phyloP scores from a whole-genome alignment of 2,329 filamentous ascomycete species.

The Domatiomyces catenatus region DNA sequence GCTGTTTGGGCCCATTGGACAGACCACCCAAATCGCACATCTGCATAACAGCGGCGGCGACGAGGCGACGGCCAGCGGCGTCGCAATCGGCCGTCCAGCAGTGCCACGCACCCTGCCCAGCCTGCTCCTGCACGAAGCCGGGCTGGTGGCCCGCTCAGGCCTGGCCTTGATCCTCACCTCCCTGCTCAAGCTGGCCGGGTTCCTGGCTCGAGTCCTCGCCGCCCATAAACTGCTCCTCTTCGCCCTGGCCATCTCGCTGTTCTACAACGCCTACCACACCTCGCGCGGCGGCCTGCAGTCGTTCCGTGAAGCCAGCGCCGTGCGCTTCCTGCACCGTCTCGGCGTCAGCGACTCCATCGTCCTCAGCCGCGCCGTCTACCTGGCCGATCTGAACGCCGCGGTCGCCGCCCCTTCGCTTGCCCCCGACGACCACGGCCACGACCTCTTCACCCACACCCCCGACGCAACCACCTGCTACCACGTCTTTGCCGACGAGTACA shows the following conservation, averaged over 20 bases:
- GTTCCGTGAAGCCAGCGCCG: conserved; percentile 73
- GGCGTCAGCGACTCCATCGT: conserved; percentile 63
- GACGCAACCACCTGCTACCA: conserved; percentile 26
- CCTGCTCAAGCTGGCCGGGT: conserved; percentile 50
- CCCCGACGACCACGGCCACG: conserved; percentile 19
- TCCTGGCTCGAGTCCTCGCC: conserved; percentile 50
- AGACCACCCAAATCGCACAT: conserved; percentile 26
- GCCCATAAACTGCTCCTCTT: conserved; percentile 61
- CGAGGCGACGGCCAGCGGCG: conserved; percentile 30
- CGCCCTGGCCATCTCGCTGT: conserved; percentile 51
- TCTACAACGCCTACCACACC: conserved; percentile 61
- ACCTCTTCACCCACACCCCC: conserved; percentile 1
- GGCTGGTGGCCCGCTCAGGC: conserved; percentile 61
- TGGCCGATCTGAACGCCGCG: conserved; percentile 62
- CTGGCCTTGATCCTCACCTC: conserved; percentile 64
- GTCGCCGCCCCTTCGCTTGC: conserved; percentile 27
- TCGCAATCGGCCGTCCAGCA: conserved; percentile 19
- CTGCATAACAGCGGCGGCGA: conserved; percentile 22
- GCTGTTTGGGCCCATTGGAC: conserved; percentile 34
- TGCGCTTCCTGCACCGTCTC: conserved; percentile 63
- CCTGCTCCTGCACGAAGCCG: conserved; percentile 55
- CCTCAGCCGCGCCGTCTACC: conserved; percentile 75
- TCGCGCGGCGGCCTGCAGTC: conserved; percentile 59
- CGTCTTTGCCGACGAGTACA: conserved; percentile 29
- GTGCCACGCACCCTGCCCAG: conserved; percentile 43